Evolutionary conservation across 208 protist species (phyloP).

Genomic region (Trypanosoma rangeli): DNA sequence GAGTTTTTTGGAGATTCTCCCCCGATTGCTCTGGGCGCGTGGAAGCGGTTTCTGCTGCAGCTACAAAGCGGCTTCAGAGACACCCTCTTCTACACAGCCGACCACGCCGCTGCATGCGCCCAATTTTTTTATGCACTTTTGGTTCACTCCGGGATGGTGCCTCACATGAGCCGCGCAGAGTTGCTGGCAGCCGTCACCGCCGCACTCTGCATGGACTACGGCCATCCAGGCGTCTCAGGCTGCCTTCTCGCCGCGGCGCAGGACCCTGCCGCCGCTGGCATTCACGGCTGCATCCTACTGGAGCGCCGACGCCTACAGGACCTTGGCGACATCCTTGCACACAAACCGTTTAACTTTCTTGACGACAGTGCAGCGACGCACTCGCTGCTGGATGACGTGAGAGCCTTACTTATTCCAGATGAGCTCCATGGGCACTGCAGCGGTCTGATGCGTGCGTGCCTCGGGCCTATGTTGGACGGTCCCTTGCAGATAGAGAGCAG

Average conservation of each 20-base stretch:
- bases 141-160: conserved; percentile 15
- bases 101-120: conserved; percentile 12
- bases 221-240: conserved; percentile 1
- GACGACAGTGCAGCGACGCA: not conserved
- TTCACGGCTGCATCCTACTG: not conserved
- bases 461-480: not conserved
- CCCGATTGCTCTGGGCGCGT: not conserved
- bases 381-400: not conserved
- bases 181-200: conserved; percentile 4
- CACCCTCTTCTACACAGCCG: not conserved
- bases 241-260: conserved; percentile 2
- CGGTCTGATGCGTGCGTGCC: not conserved
- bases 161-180: conserved; percentile 16
- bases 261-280: conserved; percentile 4
- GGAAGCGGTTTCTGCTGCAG: conserved; percentile 7
- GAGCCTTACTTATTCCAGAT: conserved; percentile 3
- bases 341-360: conserved; percentile 1
- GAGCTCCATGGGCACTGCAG: not conserved
- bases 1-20: conserved; percentile 9
- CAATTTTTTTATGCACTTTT: conserved; percentile 29
- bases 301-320: not conserved
- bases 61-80: conserved; percentile 9
- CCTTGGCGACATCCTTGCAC: conserved; percentile 1
- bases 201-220: conserved; percentile 12
- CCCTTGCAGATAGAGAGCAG: not conserved